Percentiles rank a stretch among this genome's conserved stretches.
These are phyloP conservation scores for Taxillus chinensis DNA, from an alignment of 164 flowering plant species.

Conservation along the genomic window DNA sequence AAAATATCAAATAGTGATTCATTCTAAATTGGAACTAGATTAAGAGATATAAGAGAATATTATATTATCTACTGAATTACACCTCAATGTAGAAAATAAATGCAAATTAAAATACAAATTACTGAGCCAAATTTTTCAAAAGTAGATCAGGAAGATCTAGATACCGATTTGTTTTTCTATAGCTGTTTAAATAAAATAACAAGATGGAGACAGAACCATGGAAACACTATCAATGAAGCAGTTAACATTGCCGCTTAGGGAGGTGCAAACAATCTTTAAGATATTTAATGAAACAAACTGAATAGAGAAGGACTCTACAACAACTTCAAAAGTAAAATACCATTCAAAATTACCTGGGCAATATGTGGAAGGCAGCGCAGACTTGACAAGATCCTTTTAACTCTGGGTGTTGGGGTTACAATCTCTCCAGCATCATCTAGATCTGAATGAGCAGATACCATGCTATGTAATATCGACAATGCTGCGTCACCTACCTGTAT, in stretches of 20 bases:
- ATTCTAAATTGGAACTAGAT: not conserved
- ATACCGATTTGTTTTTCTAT: no score
- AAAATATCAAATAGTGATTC: not conserved
- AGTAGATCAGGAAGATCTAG: no score
- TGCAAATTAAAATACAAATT: no score
- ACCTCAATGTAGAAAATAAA: no score
- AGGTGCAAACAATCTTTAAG: not conserved
- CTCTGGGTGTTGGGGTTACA: conserved; percentile 97
- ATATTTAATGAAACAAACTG: not conserved
- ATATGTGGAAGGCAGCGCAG: conserved; percentile 95
- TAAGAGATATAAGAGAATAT: not conserved
- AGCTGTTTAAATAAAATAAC: no score
- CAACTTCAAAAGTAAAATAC: no score
- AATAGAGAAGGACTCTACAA: no score
- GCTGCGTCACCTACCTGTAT: conserved; percentile 92
- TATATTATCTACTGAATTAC: no score
- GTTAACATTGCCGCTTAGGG: not conserved
- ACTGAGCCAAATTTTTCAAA: no score
- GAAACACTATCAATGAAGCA: not conserved
- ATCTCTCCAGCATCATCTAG: conserved; percentile 99
- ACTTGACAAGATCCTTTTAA: conserved; percentile 90
- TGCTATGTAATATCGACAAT: conserved; percentile 76
- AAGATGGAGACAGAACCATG: not conserved
- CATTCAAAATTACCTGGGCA: conserved; percentile 63
- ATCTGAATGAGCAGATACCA: conserved; percentile 99